Conservation (phyloP, 2,329 filamentous ascomycete genomes). For the Alternaria sp. region DNA sequence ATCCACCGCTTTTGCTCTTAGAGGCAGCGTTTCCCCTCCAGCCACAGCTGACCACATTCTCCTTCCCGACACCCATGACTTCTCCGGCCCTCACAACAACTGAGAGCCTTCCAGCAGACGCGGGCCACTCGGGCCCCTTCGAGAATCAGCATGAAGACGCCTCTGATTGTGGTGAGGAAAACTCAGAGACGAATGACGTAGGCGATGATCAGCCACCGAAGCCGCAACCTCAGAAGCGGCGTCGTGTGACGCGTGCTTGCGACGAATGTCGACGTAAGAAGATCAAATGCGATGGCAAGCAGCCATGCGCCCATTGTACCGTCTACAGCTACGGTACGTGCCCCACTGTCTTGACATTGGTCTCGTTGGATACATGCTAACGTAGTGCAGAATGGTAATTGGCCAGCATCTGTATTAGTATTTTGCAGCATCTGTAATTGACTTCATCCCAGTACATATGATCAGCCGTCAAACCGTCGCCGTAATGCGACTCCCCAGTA, state of each 20-base stretch:
- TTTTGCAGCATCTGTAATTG: conserved; percentile 1
- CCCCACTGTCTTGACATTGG: conserved; percentile 4
- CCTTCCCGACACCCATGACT: conserved; percentile 47
- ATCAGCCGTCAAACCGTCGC: conserved; percentile 90
- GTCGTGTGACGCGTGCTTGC: conserved; percentile 57
- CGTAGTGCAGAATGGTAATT: conserved; percentile 69
- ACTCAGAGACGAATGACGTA: conserved; percentile 46
- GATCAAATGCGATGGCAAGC: conserved; percentile 64
- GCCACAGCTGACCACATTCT: conserved; percentile 39
- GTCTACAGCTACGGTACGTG: conserved; percentile 92
- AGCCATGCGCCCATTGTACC: conserved; percentile 83
- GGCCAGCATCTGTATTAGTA: conserved; percentile 1
- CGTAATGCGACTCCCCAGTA: conserved; percentile 93
- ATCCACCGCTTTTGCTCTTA: conserved; percentile 43
- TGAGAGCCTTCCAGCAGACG: conserved; percentile 44
- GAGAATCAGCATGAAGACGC: conserved; percentile 43
- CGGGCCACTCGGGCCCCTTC: conserved; percentile 38
- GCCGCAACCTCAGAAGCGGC: conserved; percentile 53
- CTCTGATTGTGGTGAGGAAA: conserved; percentile 43
- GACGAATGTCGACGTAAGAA: conserved; percentile 58
- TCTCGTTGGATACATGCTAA: conserved; percentile 24
- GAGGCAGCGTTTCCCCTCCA: conserved; percentile 41
- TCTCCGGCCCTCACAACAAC: conserved; percentile 45
- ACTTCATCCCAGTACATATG: conserved; percentile 69
- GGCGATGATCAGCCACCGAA: conserved; percentile 47